A percentile compares a stretch with the other conserved stretches of the same genome.
Conservation (phyloP, 73 alveolate genomes). For the Paramecium caudatum region DNA sequence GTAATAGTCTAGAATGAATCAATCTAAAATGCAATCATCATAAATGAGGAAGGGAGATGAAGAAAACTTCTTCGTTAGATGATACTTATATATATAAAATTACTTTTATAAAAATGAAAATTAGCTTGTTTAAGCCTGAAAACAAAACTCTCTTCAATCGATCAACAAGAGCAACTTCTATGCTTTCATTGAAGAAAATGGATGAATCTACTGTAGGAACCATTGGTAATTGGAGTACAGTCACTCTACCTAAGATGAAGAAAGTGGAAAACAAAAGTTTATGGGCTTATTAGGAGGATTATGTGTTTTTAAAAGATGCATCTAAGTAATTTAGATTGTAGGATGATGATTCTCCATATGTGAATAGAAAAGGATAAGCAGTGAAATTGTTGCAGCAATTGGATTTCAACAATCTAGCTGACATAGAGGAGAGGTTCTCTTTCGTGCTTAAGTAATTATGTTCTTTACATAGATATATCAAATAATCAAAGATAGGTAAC, state of each 20-base stretch:
- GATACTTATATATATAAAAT: background rate
- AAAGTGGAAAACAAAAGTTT: background rate
- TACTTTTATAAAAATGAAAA: conserved; percentile 22
- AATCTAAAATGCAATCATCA: conserved; percentile 19
- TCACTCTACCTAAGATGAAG: background rate
- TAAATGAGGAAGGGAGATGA: conserved; percentile 6
- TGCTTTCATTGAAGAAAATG: background rate
- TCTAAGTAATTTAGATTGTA: background rate
- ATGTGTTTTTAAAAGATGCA: conserved; percentile 19
- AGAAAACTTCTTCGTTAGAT: conserved; percentile 17
- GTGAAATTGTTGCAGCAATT: background rate
- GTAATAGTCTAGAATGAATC: conserved; percentile 60
- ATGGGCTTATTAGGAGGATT: conserved; percentile 49
- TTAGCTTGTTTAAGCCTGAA: conserved; percentile 1
- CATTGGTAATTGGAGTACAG: conserved; percentile 9
- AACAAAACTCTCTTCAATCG: background rate
- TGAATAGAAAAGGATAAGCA: conserved; percentile 27
- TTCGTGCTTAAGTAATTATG: conserved; percentile 39
- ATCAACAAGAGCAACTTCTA: conserved; percentile 37
- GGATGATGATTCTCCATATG: conserved; percentile 64
- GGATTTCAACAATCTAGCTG: background rate
- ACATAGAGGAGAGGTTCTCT: conserved; percentile 49
- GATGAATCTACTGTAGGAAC: conserved; percentile 44
- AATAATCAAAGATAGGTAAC: conserved; percentile 35
- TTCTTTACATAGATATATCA: background rate